phyloP scores from a whole-genome alignment of 179 eudicot species.

The Kewa caespitosa region DNA sequence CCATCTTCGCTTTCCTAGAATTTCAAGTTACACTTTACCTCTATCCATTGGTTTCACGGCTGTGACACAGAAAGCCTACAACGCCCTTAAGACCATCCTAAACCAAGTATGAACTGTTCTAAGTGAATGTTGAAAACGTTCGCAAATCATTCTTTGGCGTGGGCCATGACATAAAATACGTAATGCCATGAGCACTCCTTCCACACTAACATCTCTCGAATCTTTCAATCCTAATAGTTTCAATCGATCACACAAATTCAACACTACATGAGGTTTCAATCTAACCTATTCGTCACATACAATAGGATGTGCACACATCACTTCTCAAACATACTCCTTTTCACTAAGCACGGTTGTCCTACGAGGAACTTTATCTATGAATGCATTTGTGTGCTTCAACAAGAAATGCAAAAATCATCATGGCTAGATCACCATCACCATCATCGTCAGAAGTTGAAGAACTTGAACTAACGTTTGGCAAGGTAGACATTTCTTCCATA shows the following conservation, averaged over 20 bases:
- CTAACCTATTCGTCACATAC: not conserved
- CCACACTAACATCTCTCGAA: too few relatives aligned
- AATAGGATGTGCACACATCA: conserved; percentile 6
- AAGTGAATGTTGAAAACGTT: too few relatives aligned
- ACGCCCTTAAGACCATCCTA: not conserved
- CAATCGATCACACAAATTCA: conserved; percentile 8
- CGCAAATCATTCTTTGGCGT: too few relatives aligned
- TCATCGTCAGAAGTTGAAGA: not conserved
- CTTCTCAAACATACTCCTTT: not conserved
- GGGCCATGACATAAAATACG: too few relatives aligned
- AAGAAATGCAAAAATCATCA: not conserved
- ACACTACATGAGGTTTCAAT: conserved; percentile 10
- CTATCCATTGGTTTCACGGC: not conserved
- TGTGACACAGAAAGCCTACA: not conserved
- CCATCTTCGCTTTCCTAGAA: too few relatives aligned
- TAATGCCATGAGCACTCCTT: too few relatives aligned
- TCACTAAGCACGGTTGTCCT: conserved; percentile 5
- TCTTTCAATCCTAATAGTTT: conserved; percentile 10
- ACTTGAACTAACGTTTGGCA: not conserved
- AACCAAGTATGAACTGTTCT: too few relatives aligned
- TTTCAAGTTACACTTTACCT: conserved; percentile 1
- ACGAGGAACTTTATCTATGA: not conserved
- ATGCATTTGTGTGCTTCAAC: not conserved
- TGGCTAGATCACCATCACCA: not conserved
- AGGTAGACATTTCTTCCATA: not conserved